Evolutionary conservation across 2,329 filamentous ascomycete genomes (phyloP).

Genomic region (Penicillium sp.): DNA sequence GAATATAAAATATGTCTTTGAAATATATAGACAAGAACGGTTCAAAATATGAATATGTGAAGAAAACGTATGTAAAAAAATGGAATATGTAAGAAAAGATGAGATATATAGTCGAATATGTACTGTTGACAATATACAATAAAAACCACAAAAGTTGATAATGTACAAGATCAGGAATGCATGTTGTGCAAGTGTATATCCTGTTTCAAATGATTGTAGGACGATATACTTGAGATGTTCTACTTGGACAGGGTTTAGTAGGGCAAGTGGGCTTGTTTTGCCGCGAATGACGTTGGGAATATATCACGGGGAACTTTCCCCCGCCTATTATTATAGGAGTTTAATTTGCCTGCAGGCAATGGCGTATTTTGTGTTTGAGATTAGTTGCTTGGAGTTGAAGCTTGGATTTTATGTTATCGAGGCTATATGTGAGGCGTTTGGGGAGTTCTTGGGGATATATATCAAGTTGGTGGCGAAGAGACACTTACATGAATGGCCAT

Average conservation of each 20-base stretch:
- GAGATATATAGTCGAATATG: constrained; percentile 2
- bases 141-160: neutral
- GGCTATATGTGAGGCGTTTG: neutral
- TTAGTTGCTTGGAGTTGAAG: neutral
- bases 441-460: neutral
- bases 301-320: constrained; percentile 22
- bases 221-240: neutral
- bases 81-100: neutral
- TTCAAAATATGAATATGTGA: neutral
- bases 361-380: neutral
- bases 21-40: neutral
- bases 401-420: neutral
- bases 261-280: constrained; percentile 1
- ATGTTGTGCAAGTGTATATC: constrained; percentile 2
- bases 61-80: neutral
- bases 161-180: constrained; percentile 7
- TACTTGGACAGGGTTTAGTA: neutral
- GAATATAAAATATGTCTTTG: no score
- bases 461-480: neutral
- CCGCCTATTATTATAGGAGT: constrained; percentile 13
- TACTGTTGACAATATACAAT: constrained; percentile 3
- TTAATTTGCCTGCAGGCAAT: neutral
- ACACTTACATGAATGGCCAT: no score
- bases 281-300: constrained; percentile 22
- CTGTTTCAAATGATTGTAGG: neutral